phyloP scores from a whole-genome alignment of 306 rosid genomes.

The Senna tora region DNA sequence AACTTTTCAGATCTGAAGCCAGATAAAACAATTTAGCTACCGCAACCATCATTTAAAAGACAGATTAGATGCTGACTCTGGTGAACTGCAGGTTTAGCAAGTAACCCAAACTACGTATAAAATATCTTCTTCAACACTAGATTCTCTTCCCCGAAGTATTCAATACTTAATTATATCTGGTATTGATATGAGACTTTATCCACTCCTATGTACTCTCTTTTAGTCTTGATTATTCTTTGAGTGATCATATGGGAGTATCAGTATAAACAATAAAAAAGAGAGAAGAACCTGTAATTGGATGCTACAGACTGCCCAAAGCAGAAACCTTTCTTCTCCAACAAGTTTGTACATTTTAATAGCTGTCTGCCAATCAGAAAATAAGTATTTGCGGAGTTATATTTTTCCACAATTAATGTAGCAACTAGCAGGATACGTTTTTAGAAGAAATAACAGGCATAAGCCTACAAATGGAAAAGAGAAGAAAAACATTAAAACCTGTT shows the following conservation, averaged over 20 bases:
- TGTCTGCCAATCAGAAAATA: slow-evolving; percentile 65
- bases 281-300: slow-evolving; percentile 89
- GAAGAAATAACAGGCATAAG: not conserved
- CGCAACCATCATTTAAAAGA: slow-evolving; percentile 13
- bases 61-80: slow-evolving; percentile 16
- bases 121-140: slow-evolving; percentile 32
- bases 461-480: not conserved
- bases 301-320: slow-evolving; percentile 99
- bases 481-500: slow-evolving; percentile 66
- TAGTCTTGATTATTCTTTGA: not conserved
- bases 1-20: slow-evolving; percentile 37
- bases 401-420: not conserved
- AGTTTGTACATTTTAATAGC: slow-evolving; percentile 98
- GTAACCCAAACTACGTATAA: slow-evolving; percentile 25
- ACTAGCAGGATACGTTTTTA: not conserved
- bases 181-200: not conserved
- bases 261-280: not conserved
- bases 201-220: not conserved
- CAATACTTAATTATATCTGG: not conserved
- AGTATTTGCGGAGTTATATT: not conserved
- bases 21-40: slow-evolving; percentile 29
- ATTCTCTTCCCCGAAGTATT: not conserved
- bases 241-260: not conserved
- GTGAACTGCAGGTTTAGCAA: slow-evolving; percentile 24
- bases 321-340: slow-evolving; percentile 85